Evolutionary conservation across 2,329 filamentous ascomycete genomes (phyloP).

Genomic region (Exophiala alcalophila): DNA sequence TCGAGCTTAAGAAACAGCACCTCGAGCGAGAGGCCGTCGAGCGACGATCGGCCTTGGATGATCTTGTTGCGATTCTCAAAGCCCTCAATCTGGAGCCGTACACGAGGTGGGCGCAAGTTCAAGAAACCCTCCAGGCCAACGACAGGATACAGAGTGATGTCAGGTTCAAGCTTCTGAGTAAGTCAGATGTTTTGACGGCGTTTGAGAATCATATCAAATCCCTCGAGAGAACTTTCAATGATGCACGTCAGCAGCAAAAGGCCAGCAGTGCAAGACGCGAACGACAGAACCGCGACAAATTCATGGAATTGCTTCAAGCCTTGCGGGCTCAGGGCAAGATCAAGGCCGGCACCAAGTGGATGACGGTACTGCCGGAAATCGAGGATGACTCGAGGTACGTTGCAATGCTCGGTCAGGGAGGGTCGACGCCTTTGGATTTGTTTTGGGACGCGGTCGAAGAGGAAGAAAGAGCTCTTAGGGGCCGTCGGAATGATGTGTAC

Average conservation of each 20-base stretch:
- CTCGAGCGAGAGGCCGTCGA: conserved; percentile 69
- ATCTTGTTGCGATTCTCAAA: conserved; percentile 73
- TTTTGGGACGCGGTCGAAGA: conserved; percentile 97
- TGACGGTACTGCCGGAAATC: conserved; percentile 69
- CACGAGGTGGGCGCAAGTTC: conserved; percentile 89
- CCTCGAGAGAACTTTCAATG: conserved; percentile 87
- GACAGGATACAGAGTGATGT: conserved; percentile 74
- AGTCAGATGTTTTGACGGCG: conserved; percentile 83
- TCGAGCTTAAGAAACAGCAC: conserved; percentile 77
- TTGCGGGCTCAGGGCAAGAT: conserved; percentile 74
- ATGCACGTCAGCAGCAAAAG: conserved; percentile 83
- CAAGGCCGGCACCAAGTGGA: conserved; percentile 89
- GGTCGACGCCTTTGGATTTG: conserved; percentile 82
- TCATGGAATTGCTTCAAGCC: conserved; percentile 70
- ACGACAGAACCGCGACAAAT: conserved; percentile 81
- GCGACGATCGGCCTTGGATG: conserved; percentile 79
- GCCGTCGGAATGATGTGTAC: conserved; percentile 75
- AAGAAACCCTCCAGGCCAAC: conserved; percentile 74
- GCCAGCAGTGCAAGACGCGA: conserved; percentile 75
- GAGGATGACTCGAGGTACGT: conserved; percentile 78
- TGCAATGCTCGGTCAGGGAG: conserved; percentile 76
- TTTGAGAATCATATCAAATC: conserved; percentile 96
- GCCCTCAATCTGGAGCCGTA: conserved; percentile 84
- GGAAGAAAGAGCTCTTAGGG: conserved; percentile 82
- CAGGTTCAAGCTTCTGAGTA: conserved; percentile 80